Evolutionary conservation across 495 filamentous ascomycete species (phyloP).

Genomic region (Penicillium manginii): DNA sequence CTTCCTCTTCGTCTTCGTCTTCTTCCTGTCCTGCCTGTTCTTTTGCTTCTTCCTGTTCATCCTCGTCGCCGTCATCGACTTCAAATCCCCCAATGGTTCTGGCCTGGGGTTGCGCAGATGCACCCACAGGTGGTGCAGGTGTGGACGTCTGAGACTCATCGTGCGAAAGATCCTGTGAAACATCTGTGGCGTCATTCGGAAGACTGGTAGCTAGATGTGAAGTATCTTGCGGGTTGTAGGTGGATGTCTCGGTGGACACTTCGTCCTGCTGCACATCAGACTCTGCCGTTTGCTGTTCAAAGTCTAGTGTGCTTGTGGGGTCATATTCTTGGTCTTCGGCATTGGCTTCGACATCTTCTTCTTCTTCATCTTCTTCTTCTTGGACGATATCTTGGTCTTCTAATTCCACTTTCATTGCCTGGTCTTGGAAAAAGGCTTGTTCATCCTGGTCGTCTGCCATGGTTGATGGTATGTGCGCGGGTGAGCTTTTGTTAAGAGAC

Average conservation of each 20-base stretch:
- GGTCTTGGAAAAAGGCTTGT: conserved; percentile 62
- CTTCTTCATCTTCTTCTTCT: too few relatives aligned
- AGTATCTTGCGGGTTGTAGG: conserved; percentile 24
- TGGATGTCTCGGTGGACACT: not conserved
- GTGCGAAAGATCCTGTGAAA: conserved; percentile 41
- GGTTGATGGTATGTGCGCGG: conserved; percentile 23
- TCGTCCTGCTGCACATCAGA: conserved; percentile 30
- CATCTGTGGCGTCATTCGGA: conserved; percentile 28
- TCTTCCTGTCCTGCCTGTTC: conserved; percentile 12
- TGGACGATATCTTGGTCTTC: conserved; percentile 42
- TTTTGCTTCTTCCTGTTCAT: conserved; percentile 53
- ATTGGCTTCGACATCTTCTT: conserved; percentile 57
- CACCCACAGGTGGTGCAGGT: conserved; percentile 38
- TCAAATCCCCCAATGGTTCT: conserved; percentile 81
- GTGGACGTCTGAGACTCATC: conserved; percentile 45
- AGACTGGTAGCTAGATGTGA: conserved; percentile 36
- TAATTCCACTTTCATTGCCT: conserved; percentile 53
- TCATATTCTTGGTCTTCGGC: conserved; percentile 59
- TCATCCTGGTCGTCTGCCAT: conserved; percentile 68
- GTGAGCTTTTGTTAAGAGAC: conserved; percentile 5
- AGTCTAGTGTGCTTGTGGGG: conserved; percentile 52
- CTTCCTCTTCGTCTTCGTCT: not conserved
- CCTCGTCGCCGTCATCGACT: conserved; percentile 70
- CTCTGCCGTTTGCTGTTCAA: conserved; percentile 41
- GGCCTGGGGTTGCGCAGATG: conserved; percentile 54